These are phyloP conservation scores for Suillus sp. DNA, from an alignment of 768 basidiomycete species.

Conservation along the genomic window DNA sequence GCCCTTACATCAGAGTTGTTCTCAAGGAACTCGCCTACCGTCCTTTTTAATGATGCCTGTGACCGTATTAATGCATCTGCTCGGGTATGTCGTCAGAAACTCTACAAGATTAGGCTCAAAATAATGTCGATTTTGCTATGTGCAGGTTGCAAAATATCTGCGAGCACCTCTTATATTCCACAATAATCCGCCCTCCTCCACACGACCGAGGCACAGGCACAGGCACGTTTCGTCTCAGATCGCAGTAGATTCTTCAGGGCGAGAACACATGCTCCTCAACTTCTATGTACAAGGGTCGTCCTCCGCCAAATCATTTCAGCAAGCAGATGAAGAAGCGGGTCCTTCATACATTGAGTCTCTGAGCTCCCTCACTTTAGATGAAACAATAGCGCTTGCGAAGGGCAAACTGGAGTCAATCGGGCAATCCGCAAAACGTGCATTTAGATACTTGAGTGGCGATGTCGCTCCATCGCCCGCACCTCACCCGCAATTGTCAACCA, in stretches of 20 bases:
- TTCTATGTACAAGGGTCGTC: constrained; percentile 75
- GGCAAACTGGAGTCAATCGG: constrained; percentile 41
- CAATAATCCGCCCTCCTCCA: constrained; percentile 76
- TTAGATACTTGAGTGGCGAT: constrained; percentile 75
- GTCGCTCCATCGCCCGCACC: constrained; percentile 42
- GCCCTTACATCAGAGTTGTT: constrained; percentile 83
- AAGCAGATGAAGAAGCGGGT: constrained; percentile 32
- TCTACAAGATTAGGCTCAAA: neutral
- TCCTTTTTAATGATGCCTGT: constrained; percentile 67
- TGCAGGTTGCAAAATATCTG: constrained; percentile 69
- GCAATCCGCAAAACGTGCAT: constrained; percentile 57
- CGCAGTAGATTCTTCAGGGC: constrained; percentile 68
- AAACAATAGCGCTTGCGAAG: constrained; percentile 49
- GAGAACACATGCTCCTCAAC: constrained; percentile 82
- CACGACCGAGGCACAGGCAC: constrained; percentile 80
- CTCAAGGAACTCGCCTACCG: constrained; percentile 86
- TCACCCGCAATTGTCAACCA: constrained; percentile 29
- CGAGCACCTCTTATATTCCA: constrained; percentile 72
- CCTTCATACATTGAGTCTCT: constrained; percentile 47
- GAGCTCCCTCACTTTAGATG: constrained; percentile 58
- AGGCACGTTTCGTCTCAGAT: constrained; percentile 81
- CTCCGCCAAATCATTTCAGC: constrained; percentile 37
- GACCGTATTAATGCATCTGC: constrained; percentile 49
- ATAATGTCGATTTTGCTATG: neutral
- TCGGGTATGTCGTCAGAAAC: constrained; percentile 35